These are phyloP conservation scores for Haplographium delicatum DNA, from an alignment of 495 filamentous ascomycete species.

Conservation along the genomic window DNA sequence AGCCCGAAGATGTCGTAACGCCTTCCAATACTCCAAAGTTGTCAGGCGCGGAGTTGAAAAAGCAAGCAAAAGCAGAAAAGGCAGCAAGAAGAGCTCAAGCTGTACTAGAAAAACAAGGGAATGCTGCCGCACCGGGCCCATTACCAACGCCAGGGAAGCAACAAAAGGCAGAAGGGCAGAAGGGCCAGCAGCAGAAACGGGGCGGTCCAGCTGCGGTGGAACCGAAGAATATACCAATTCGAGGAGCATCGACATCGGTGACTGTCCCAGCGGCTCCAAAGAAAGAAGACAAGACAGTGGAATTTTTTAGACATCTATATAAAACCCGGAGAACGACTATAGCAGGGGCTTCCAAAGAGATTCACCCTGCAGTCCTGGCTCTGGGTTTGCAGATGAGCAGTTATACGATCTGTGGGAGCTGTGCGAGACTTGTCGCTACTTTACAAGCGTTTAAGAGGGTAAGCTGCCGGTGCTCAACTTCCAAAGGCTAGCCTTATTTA, in stretches of 20 bases:
- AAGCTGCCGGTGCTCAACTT: conserved; percentile 26
- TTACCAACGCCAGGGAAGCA: background rate
- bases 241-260: conserved; percentile 31
- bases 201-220: conserved; percentile 24
- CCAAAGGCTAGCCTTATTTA: background rate
- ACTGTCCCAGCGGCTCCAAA: conserved; percentile 29
- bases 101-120: conserved; percentile 35
- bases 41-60: conserved; percentile 66
- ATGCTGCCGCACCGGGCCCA: conserved; percentile 15
- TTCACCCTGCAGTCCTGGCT: conserved; percentile 81
- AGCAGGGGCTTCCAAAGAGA: conserved; percentile 75
- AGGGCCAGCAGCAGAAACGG: conserved; percentile 29
- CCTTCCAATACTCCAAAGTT: conserved; percentile 38
- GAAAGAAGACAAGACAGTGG: conserved; percentile 64
- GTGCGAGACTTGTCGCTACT: conserved; percentile 80
- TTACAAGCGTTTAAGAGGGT: conserved; percentile 86
- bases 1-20: conserved; percentile 28
- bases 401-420: conserved; percentile 86
- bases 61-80: conserved; percentile 74
- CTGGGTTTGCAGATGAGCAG: conserved; percentile 86
- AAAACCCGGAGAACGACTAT: conserved; percentile 68
- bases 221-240: conserved; percentile 26
- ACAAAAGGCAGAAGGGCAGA: conserved; percentile 37
- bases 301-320: conserved; percentile 81
- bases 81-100: conserved; percentile 62